These are phyloP conservation scores for Alternaria brassicicola DNA, from an alignment of 2,329 filamentous ascomycete genomes.

Conservation along the genomic window DNA sequence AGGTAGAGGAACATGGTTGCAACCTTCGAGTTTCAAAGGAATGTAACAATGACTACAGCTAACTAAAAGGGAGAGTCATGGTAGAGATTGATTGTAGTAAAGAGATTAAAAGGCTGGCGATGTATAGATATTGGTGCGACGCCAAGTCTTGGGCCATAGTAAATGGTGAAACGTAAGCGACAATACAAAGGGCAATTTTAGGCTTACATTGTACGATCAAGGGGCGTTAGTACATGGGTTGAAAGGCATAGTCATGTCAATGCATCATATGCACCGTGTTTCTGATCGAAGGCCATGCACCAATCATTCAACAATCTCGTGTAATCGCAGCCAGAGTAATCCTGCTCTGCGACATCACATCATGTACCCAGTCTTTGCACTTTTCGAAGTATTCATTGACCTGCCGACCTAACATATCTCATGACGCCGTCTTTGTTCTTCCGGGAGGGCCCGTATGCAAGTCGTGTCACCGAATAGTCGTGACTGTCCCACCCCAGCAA, in stretches of 20 bases:
- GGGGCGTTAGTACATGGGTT: not conserved
- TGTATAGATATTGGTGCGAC: not conserved
- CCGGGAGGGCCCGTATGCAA: conserved; percentile 40
- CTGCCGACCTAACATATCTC: conserved; percentile 47
- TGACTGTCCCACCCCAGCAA: conserved; percentile 41
- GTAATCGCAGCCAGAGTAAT: not conserved
- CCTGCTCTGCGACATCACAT: conserved; percentile 15
- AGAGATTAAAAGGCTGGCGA: not conserved
- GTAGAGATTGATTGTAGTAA: not conserved
- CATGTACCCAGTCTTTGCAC: conserved; percentile 32
- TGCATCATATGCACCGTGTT: not conserved
- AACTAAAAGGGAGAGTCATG: not conserved
- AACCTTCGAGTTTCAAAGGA: not conserved
- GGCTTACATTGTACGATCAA: not conserved
- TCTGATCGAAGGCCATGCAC: not conserved
- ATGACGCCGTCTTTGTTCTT: conserved; percentile 47
- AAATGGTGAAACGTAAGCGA: not conserved
- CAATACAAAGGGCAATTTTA: not conserved
- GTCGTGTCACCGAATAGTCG: conserved; percentile 42
- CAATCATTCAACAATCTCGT: not conserved
- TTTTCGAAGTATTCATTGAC: conserved; percentile 51
- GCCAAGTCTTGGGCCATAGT: not conserved
- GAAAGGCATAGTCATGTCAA: not conserved
- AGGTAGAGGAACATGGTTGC: not conserved
- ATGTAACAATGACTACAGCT: not conserved